phyloP scores from a whole-genome alignment of 1,284 basidiomycete genomes.

The Malassezia sp. region DNA sequence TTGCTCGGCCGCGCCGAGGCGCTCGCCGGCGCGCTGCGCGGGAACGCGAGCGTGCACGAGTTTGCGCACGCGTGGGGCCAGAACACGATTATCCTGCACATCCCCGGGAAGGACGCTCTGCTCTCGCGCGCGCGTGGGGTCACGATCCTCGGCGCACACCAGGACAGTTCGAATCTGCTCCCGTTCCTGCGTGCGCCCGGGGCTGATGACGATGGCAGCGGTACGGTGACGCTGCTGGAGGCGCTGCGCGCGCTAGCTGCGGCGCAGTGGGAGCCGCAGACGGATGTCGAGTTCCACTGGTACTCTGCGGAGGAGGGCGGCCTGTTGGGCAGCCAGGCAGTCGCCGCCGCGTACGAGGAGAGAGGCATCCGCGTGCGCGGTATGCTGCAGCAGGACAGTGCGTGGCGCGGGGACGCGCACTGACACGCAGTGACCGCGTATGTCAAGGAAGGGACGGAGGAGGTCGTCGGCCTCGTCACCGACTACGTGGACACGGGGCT shows the following conservation, averaged over 20 bases:
- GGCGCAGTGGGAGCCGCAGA: constrained; percentile 63
- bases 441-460: constrained; percentile 76
- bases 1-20: constrained; percentile 48
- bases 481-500: constrained; percentile 66
- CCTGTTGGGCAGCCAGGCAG: constrained; percentile 83
- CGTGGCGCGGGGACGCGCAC: too few relatives aligned
- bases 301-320: constrained; percentile 87
- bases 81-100: constrained; percentile 60
- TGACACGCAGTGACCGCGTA: constrained; percentile 68
- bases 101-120: constrained; percentile 23
- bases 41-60: constrained; percentile 54
- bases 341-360: constrained; percentile 66
- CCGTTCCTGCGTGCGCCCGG: constrained; percentile 38
- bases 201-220: constrained; percentile 75
- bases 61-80: constrained; percentile 86
- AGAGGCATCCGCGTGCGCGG: constrained; percentile 58
- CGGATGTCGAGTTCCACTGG: constrained; percentile 84
- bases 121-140: constrained; percentile 45
- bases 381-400: constrained; percentile 58
- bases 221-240: constrained; percentile 81
- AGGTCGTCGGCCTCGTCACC: constrained; percentile 78
- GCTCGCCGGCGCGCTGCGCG: constrained; percentile 8
- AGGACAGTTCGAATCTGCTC: constrained; percentile 56
- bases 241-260: constrained; percentile 70
- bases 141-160: constrained; percentile 67